These are phyloP conservation scores for Hyphodiscus sp. DNA, from an alignment of 2,329 filamentous ascomycete species.

Conservation along the genomic window DNA sequence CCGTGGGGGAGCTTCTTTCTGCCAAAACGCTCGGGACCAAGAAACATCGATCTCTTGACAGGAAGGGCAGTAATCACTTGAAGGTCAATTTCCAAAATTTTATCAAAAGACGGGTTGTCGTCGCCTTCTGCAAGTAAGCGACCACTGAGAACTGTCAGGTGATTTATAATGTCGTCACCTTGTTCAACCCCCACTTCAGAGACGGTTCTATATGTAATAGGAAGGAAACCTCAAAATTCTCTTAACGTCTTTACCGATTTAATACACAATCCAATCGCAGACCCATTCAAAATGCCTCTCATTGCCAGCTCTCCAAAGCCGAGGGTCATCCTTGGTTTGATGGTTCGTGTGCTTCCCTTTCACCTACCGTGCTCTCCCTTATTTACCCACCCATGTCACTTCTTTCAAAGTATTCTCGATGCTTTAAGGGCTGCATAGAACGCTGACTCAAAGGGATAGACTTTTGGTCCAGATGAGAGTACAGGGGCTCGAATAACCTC, in stretches of 20 bases:
- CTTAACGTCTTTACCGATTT: no score
- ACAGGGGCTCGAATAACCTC: conserved; percentile 66
- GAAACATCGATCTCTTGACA: no score
- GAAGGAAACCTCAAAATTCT: not conserved
- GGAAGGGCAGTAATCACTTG: not conserved
- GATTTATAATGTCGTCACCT: not conserved
- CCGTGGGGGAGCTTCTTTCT: not conserved
- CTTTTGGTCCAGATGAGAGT: conserved; percentile 60
- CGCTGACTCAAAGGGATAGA: conserved; percentile 28
- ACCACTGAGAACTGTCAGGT: not conserved
- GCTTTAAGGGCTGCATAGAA: no score
- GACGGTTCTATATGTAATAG: not conserved
- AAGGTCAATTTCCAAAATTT: not conserved
- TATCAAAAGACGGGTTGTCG: not conserved
- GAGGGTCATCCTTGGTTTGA: conserved; percentile 69
- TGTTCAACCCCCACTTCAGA: not conserved
- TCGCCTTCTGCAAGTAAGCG: not conserved
- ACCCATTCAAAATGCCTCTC: conserved; percentile 23
- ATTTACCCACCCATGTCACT: no score
- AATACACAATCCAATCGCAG: not conserved
- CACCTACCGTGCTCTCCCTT: no score
- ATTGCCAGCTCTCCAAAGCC: conserved; percentile 39
- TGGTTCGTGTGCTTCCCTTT: conserved; percentile 36
- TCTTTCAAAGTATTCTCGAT: no score
- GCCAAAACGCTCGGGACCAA: no score